Base-by-base conservation (phyloP, 2,329 filamentous ascomycete species). In the Fusarium armeniacum region DNA sequence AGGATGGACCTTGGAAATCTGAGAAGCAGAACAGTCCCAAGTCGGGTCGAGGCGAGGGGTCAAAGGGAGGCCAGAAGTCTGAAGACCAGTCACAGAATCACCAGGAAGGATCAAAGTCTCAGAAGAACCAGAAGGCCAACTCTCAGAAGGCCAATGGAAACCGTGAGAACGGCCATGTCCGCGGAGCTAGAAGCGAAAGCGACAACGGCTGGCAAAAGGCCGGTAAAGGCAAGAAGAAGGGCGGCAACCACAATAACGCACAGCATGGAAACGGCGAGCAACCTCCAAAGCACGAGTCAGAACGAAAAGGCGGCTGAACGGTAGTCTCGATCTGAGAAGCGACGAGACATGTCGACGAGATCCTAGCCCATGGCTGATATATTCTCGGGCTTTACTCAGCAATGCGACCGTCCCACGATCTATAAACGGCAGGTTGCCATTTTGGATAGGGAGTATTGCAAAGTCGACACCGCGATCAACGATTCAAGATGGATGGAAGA, bases 151-250 rank as follows among this genome's bases (percentile, higher is more conserved):
- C 76, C 6, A 85, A 84, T 54, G 81, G 81, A 5, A 73, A 76
- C 10, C 81, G 83, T 56, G 81, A 86, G 47, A 86, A 86, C 67
- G 86, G 87, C 0, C 87, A 90, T 59, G 80, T 81, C 0, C 83
- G 87, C 30, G 81, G 79, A 18, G 82, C 81, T 24, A 89, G 86
- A 77, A 88, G 85, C 68, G 87, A 89, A 72, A 84, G 81, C 30
- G 83, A 85, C 15, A 76, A 80, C 33, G 83, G 79, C 3, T 91
- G 89, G 89, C 88, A 90, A 66, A 89, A 89, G 74, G 83, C 86
- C 18, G 79, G 81, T 22, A 89, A 88, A 69, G 75, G 76, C 18
- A 74, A 78, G 58, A 89, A 87, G 74, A 82, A 82, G 73, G 76
- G 79, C 10, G 51, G 38, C 49, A 76, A 76, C 28, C 28, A 30